Conservation (phyloP, 176 grass and related monocot genomes). For the Aegilops bicornis region DNA sequence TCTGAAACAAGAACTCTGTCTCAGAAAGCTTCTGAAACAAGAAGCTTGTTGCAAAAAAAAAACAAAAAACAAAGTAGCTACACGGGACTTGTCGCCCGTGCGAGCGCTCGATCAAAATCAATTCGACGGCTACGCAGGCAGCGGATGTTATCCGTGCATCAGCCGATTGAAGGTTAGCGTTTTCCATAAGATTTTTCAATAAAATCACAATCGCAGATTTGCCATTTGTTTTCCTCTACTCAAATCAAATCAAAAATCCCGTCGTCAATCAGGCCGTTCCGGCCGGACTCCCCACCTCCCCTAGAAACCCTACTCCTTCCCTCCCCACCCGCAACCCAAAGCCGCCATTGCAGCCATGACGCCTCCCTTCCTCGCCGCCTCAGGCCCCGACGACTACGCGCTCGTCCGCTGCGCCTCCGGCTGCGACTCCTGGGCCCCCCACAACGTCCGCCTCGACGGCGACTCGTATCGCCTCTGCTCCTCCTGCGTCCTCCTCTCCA, state of each 20-base stretch:
- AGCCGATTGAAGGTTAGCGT: no score
- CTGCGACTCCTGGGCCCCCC: conserved; percentile 77
- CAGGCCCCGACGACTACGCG: conserved; percentile 30
- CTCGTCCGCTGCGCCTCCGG: conserved; percentile 49
- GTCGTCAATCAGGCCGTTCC: conserved; percentile 11
- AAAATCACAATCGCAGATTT: no score
- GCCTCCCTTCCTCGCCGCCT: conserved; percentile 23
- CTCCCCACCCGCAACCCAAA: not conserved
- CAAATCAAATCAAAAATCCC: not conserved
- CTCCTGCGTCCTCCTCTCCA: conserved; percentile 76
- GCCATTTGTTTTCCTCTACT: not conserved
- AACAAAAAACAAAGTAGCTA: no score
- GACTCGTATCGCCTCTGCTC: conserved; percentile 82
- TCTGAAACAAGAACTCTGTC: no score
- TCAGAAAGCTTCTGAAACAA: no score
- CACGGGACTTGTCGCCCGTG: no score
- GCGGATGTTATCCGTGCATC: no score
- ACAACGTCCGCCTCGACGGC: conserved; percentile 70
- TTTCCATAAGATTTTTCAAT: no score
- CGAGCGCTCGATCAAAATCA: no score
- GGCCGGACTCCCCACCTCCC: conserved; percentile 20
- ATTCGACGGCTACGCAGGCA: no score
- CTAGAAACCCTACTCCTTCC: conserved; percentile 51
- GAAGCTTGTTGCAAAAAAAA: no score
- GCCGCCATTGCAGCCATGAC: conserved; percentile 33